Evolutionary conservation across 164 flowering plant species (phyloP).

Genomic region (Pachysandra terminalis): DNA sequence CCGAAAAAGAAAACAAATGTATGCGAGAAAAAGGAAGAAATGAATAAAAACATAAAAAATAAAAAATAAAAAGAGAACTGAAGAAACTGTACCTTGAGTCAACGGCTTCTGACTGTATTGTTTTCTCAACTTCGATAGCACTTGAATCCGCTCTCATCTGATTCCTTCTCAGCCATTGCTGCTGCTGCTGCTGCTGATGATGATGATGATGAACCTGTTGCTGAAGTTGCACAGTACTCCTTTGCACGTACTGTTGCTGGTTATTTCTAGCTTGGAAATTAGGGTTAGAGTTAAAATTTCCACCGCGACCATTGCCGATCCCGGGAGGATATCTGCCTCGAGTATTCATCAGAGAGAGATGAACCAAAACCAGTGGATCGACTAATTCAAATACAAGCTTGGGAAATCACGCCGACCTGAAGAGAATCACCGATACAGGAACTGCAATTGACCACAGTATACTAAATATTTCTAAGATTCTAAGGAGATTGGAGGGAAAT

Average conservation of each 20-base stretch:
- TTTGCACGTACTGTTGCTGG: conserved; percentile 70
- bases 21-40: background rate
- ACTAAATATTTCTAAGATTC: background rate
- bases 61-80: background rate
- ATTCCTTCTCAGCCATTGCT: conserved; percentile 79
- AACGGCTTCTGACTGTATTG: conserved; percentile 72
- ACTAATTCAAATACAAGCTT: background rate
- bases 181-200: conserved; percentile 49
- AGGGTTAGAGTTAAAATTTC: conserved; percentile 44
- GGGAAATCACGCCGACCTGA: background rate
- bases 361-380: background rate
- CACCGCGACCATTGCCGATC: conserved; percentile 60
- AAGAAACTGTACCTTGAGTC: conserved; percentile 50
- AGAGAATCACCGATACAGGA: background rate
- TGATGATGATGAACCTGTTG: conserved; percentile 29
- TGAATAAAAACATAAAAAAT: background rate
- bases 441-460: conserved; percentile 1
- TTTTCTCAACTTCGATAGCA: conserved; percentile 79
- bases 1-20: background rate
- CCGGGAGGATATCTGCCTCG: conserved; percentile 92
- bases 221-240: conserved; percentile 36
- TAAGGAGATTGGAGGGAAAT: background rate
- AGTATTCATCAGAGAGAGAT: conserved; percentile 37
- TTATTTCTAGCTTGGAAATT: conserved; percentile 42
- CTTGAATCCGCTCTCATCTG: conserved; percentile 41